Base-by-base conservation (phyloP, 345 rosid genomes). In the Nasturtium officinale region DNA sequence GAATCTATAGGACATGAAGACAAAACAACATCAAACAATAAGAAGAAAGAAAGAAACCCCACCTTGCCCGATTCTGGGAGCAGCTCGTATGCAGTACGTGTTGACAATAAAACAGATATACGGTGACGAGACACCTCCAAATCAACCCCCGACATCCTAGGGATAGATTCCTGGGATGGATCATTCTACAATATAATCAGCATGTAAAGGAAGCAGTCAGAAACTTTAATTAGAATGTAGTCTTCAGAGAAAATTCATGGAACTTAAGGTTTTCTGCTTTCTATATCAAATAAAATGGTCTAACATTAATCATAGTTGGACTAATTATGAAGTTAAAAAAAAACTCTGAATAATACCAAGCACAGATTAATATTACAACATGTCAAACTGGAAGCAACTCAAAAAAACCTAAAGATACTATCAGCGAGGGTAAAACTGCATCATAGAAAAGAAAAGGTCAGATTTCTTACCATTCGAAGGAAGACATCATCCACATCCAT, bases 61-160 rank as follows among this genome's bases (percentile, higher is more conserved):
- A 95, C 99, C 99, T 95, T 95, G 87, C 96, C 92, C 23, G 97
- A 95, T 84, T 88, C 91, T 8, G 99, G 99, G 79, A 95, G 91
- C 73, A 95, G 85, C 83, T 95, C 99, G 38, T 91, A 91, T 54
- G 93, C 95, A 56, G 89, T 91, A 54, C 89, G 93, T 10, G 84
- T 67, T 51, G 89, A 87, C 82, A 95, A 79, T 82, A 88, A 91
- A 46, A 79, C 78, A 65, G 94, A 84, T 53, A 92, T 79, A 52
- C 83, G 85, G 7, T 85, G 83, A 70, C 89, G 95, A 73, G 96
- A 96, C 40, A 87, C 79, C 77, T 83, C 83, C 79, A 96, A 75
- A 75, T 90, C 97, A 54, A 84, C 69, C 52, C 83, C 88, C 30
- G 98, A 80, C 65, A 88, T 78, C 60, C 86, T 80, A 56, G 84